Evolutionary conservation across 495 filamentous ascomycete genomes (phyloP).

Genomic region (Penicillium coffeae): DNA sequence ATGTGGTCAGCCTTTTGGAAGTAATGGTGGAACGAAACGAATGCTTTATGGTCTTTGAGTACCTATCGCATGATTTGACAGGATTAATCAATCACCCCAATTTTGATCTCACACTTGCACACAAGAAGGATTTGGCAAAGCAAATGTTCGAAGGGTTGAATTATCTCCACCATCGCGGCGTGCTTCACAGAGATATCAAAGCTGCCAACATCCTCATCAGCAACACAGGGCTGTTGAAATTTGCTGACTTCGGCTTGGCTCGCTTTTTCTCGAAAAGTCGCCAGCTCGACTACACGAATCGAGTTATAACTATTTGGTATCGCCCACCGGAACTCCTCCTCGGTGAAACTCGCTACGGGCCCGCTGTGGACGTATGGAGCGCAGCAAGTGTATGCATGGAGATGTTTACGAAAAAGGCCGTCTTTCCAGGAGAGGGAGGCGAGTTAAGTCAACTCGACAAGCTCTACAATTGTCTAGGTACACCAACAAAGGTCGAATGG

Average conservation of each 20-base stretch:
- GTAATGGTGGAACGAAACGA: conserved; percentile 99
- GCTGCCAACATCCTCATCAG: conserved; percentile 93
- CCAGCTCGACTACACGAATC: conserved; percentile 96
- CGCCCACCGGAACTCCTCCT: conserved; percentile 87
- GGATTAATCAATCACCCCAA: conserved; percentile 89
- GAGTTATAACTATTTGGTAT: conserved; percentile 97
- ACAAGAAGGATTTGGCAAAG: conserved; percentile 90
- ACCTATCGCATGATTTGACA: conserved; percentile 90
- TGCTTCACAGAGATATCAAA: conserved; percentile 94
- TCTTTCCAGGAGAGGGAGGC: conserved; percentile 90
- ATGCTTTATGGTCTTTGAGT: conserved; percentile 99
- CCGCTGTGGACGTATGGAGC: conserved; percentile 95
- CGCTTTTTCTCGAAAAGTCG: conserved; percentile 92
- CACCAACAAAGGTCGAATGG: conserved; percentile 81
- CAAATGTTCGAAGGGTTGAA: conserved; percentile 94
- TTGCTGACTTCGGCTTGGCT: conserved; percentile 96
- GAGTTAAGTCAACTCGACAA: conserved; percentile 96
- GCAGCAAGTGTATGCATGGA: conserved; percentile 96
- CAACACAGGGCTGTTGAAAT: conserved; percentile 81
- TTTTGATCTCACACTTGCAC: conserved; percentile 76
- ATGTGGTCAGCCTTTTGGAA: conserved; percentile 77
- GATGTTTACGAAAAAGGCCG: conserved; percentile 91
- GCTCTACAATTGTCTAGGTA: conserved; percentile 89
- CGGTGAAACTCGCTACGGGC: conserved; percentile 91
- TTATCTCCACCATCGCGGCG: conserved; percentile 89